Percentiles rank a stretch among this genome's conserved stretches.
phyloP scores from a whole-genome alignment of 192 early-diverging fungal genomes.

The Linnemannia hyalina region DNA sequence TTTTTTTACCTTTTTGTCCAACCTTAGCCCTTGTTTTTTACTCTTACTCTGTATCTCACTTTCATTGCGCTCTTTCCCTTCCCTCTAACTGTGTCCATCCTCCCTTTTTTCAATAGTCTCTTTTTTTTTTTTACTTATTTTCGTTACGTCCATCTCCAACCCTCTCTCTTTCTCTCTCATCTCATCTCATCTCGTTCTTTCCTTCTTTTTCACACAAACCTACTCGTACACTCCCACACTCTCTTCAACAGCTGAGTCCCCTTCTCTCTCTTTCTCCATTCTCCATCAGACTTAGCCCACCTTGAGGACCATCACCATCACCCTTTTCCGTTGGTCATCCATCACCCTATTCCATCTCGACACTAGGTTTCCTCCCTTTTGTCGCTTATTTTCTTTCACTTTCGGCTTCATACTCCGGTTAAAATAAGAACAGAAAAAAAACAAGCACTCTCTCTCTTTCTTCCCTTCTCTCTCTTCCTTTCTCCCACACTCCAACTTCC shows the following conservation, averaged over 20 bases:
- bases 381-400: background rate
- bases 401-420: constrained; percentile 7
- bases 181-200: background rate
- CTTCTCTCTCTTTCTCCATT: background rate
- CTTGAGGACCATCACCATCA: background rate
- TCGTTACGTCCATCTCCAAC: background rate
- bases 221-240: background rate
- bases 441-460: background rate
- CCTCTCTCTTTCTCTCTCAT: background rate
- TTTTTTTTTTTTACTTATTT: background rate
- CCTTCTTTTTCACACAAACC: background rate
- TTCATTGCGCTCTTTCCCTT: background rate
- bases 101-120: background rate
- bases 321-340: constrained; percentile 5
- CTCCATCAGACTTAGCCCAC: background rate
- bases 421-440: background rate
- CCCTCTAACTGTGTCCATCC: background rate
- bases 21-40: background rate
- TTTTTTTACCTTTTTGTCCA: constrained; percentile 14
- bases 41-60: background rate
- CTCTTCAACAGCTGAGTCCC: background rate
- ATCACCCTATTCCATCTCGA: background rate
- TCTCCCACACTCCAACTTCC: background rate
- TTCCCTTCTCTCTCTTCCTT: background rate
- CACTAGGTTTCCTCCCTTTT: background rate